Evolutionary conservation across 2,329 filamentous ascomycete species (phyloP).

Genomic region (Sporothrix variecibatus): DNA sequence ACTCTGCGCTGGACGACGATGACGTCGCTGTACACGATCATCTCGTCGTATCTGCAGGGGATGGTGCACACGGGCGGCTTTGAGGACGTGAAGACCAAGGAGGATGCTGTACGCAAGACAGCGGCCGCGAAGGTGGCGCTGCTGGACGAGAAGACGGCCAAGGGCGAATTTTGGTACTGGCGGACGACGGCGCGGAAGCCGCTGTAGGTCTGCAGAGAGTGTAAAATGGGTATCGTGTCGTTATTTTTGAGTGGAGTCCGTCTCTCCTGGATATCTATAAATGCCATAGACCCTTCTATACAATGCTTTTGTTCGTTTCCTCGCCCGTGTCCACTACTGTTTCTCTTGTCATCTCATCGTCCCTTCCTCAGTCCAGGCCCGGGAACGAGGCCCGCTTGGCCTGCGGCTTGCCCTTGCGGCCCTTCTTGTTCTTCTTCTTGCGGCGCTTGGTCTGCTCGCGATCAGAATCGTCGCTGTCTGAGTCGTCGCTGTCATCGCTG

Average conservation of each 20-base stretch:
- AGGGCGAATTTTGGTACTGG: slow-evolving; percentile 14
- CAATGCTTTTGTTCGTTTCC: not conserved
- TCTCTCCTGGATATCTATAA: not conserved
- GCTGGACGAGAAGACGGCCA: slow-evolving; percentile 1
- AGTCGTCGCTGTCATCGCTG: slow-evolving; percentile 40
- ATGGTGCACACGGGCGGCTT: slow-evolving; percentile 24
- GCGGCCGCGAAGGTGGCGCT: not conserved
- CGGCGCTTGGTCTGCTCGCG: slow-evolving; percentile 35
- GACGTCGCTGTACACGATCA: not conserved
- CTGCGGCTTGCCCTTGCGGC: slow-evolving; percentile 30
- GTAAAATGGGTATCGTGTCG: slow-evolving; percentile 11
- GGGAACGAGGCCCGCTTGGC: slow-evolving; percentile 35
- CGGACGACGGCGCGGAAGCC: slow-evolving; percentile 22
- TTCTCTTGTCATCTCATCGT: not conserved
- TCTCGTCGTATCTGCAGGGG: slow-evolving; percentile 9
- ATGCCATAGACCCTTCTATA: slow-evolving; percentile 15
- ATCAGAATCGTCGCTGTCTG: slow-evolving; percentile 35
- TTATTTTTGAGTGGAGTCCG: not conserved
- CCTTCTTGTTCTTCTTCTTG: slow-evolving; percentile 41
- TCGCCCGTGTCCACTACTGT: no score
- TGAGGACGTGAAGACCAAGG: slow-evolving; percentile 9
- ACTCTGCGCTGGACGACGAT: not conserved
- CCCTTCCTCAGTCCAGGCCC: slow-evolving; percentile 35
- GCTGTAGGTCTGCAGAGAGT: not conserved
- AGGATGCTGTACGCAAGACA: slow-evolving; percentile 7